Percentiles rank a stretch among this genome's conserved stretches.
These are phyloP conservation scores for Piper betle DNA, from an alignment of 164 flowering plant genomes.

Conservation along the genomic window DNA sequence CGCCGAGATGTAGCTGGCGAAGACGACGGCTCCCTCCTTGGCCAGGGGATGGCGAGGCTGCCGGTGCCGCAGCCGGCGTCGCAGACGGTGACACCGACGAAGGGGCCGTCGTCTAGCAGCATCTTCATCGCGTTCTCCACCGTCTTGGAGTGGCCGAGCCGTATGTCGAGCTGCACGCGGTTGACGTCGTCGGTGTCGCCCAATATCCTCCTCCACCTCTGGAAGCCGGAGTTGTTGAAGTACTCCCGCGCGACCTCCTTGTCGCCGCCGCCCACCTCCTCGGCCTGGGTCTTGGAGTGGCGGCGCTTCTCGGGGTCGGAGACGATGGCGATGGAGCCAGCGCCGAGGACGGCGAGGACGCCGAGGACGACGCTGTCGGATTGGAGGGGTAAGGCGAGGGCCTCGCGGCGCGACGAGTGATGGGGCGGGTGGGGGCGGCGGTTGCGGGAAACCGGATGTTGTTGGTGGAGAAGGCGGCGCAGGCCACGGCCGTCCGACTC, in stretches of 20 bases:
- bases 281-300: conserved; percentile 73
- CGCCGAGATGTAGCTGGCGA: conserved; percentile 85
- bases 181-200: conserved; percentile 94
- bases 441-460: conserved; percentile 3
- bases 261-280: conserved; percentile 94
- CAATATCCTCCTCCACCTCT: conserved; percentile 90
- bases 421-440: neutral
- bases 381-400: conserved; percentile 31
- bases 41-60: conserved; percentile 67
- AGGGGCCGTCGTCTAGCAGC: conserved; percentile 56
- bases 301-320: conserved; percentile 87
- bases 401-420: conserved; percentile 4
- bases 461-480: conserved; percentile 1
- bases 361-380: conserved; percentile 48
- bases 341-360: conserved; percentile 60
- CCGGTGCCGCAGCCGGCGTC: conserved; percentile 99
- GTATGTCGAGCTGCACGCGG: conserved; percentile 72
- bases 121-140: conserved; percentile 67
- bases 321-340: conserved; percentile 64
- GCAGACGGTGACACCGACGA: conserved; percentile 63
- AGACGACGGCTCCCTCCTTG: conserved; percentile 71
- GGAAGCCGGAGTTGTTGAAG: conserved; percentile 80
- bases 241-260: conserved; percentile 91
- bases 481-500: too few relatives aligned
- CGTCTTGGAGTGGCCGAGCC: conserved; percentile 73